phyloP scores from a whole-genome alignment of 169 alveolate species.

The Plasmodium yoelii region DNA sequence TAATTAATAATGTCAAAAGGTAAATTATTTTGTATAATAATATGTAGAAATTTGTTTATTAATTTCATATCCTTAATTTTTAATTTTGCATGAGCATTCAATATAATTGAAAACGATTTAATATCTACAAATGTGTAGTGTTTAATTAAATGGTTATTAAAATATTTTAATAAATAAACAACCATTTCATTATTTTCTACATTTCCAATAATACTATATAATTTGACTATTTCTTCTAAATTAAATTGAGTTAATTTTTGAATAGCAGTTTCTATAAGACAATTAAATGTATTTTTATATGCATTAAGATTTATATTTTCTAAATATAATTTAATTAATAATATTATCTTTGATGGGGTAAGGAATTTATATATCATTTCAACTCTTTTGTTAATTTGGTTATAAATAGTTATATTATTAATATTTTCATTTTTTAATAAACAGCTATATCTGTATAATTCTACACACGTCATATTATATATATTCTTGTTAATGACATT shows the following conservation, averaged over 20 bases:
- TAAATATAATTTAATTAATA: slow-evolving; percentile 63
- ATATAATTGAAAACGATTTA: slow-evolving; percentile 57
- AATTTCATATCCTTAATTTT: slow-evolving; percentile 71
- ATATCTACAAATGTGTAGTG: slow-evolving; percentile 68
- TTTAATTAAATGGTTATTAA: slow-evolving; percentile 62
- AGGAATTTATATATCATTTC: slow-evolving; percentile 76
- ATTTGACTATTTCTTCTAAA: slow-evolving; percentile 49
- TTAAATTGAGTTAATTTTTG: slow-evolving; percentile 50
- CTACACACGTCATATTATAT: slow-evolving; percentile 70
- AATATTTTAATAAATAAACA: slow-evolving; percentile 57
- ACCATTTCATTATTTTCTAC: slow-evolving; percentile 62
- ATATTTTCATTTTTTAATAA: slow-evolving; percentile 43
- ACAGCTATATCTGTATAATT: slow-evolving; percentile 53
- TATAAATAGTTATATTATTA: slow-evolving; percentile 52
- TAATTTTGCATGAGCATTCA: slow-evolving; percentile 75
- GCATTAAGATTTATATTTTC: slow-evolving; percentile 41
- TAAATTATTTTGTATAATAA: slow-evolving; percentile 36
- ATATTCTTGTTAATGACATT: slow-evolving; percentile 44
- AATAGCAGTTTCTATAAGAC: slow-evolving; percentile 64
- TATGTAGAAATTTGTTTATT: slow-evolving; percentile 68
- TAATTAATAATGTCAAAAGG: slow-evolving; percentile 53
- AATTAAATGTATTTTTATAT: slow-evolving; percentile 43
- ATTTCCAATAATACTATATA: slow-evolving; percentile 63
- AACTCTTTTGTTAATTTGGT: slow-evolving; percentile 73
- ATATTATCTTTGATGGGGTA: slow-evolving; percentile 55